These are phyloP conservation scores for Termitomyces titanicus DNA, from an alignment of 768 basidiomycete species.

Conservation along the genomic window DNA sequence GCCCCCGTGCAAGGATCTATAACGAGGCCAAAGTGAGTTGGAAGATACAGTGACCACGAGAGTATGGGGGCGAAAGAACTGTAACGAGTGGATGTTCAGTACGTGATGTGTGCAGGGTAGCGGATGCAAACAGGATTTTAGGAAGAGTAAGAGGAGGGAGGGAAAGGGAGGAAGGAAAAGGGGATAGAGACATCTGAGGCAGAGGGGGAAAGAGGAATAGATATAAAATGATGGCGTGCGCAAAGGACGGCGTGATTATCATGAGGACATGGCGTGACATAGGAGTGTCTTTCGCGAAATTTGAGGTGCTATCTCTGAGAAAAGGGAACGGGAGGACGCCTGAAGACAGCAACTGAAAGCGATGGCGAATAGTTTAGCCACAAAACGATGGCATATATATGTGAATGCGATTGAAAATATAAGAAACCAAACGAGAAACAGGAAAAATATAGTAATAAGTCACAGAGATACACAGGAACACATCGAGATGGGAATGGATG, in stretches of 20 bases:
- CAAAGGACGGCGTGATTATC: conserved; percentile 11
- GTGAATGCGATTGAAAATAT: conserved; percentile 19
- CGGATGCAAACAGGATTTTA: conserved; percentile 5
- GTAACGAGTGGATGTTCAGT: conserved; percentile 10
- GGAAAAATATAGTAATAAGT: conserved; percentile 16
- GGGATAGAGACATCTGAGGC: conserved; percentile 8
- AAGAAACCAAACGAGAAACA: conserved; percentile 10
- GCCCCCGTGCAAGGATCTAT: conserved; percentile 32
- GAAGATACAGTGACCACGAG: conserved; percentile 11
- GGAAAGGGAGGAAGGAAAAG: conserved; percentile 9
- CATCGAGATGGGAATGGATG: conserved; percentile 15
- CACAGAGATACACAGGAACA: conserved; percentile 18
- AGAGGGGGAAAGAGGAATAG: conserved; percentile 12
- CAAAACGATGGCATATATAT: conserved; percentile 12
- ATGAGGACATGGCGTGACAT: conserved; percentile 10
- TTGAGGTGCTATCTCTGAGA: conserved; percentile 6
- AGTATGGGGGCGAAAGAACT: conserved; percentile 11
- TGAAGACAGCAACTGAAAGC: conserved; percentile 30
- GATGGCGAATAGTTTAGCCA: conserved; percentile 6
- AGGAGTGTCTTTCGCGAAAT: conserved; percentile 17
- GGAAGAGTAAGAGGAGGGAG: conserved; percentile 17
- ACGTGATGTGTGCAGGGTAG: conserved; percentile 9
- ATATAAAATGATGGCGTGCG: conserved; percentile 15
- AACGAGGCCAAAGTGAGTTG: conserved; percentile 18
- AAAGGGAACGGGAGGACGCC: conserved; percentile 4